Percentiles rank a stretch among this genome's conserved stretches.
phyloP scores from a whole-genome alignment of 1,284 basidiomycete genomes.

The Earliella scabrosa region DNA sequence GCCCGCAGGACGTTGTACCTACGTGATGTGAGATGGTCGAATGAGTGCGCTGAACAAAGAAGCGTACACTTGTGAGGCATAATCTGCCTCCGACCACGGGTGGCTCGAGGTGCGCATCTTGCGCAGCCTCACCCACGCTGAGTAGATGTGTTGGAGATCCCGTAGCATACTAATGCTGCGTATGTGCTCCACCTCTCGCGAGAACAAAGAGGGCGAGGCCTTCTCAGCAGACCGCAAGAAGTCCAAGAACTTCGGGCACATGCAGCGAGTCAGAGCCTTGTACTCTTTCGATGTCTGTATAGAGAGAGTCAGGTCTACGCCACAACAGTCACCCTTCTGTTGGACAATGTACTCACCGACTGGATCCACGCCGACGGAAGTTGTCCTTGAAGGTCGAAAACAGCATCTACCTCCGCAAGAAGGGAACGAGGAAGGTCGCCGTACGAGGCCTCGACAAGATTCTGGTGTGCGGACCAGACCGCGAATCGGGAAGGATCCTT shows the following conservation, averaged over 20 bases:
- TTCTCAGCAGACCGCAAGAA: constrained; percentile 46
- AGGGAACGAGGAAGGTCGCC: constrained; percentile 35
- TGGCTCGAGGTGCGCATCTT: constrained; percentile 48
- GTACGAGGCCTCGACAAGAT: constrained; percentile 34
- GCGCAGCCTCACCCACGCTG: constrained; percentile 48
- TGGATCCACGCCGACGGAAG: constrained; percentile 35
- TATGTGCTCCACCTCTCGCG: constrained; percentile 25
- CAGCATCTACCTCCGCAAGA: constrained; percentile 20
- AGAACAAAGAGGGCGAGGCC: constrained; percentile 46
- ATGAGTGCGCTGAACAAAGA: not conserved
- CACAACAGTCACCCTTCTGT: not conserved
- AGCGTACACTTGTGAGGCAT: constrained; percentile 55
- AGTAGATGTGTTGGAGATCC: constrained; percentile 44
- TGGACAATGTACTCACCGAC: constrained; percentile 23
- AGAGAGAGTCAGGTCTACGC: not conserved
- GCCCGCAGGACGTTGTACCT: constrained; percentile 56
- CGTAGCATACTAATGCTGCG: constrained; percentile 38
- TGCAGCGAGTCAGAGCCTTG: constrained; percentile 25
- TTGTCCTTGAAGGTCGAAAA: constrained; percentile 32
- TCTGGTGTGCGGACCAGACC: constrained; percentile 36
- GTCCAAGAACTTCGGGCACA: constrained; percentile 37
- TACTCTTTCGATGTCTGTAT: not conserved
- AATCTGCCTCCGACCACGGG: constrained; percentile 59
- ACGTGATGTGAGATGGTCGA: not conserved
- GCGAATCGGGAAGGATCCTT: constrained; percentile 36